phyloP scores from a whole-genome alignment of 306 rosid species.

The Gillenia trifoliata region DNA sequence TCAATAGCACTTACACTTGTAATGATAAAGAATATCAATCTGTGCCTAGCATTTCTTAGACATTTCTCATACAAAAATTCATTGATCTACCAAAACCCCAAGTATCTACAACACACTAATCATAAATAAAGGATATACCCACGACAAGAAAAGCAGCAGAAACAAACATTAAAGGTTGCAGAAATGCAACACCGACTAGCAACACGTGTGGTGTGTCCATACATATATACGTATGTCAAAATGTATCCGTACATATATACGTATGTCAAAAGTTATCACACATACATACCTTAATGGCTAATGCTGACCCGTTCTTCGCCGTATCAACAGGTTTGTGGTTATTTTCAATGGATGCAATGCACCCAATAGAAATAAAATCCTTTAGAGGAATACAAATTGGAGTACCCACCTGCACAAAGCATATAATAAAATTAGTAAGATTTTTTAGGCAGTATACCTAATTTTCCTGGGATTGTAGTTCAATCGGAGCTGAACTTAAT shows the following conservation, averaged over 20 bases:
- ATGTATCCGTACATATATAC: no score
- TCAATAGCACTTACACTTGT: neutral
- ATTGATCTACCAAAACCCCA: neutral
- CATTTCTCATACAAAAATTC: neutral
- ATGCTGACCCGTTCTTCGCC: conserved; percentile 84
- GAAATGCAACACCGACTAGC: neutral
- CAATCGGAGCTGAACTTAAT: neutral
- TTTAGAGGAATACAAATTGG: conserved; percentile 86
- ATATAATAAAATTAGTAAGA: no score
- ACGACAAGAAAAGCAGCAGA: neutral
- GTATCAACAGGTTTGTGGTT: conserved; percentile 84
- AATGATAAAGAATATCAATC: neutral
- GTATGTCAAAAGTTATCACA: conserved; percentile 9
- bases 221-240: neutral
- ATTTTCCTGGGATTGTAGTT: no score
- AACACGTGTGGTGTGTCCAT: neutral
- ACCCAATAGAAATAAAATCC: conserved; percentile 83
- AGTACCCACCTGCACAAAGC: conserved; percentile 74
- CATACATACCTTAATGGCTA: conserved; percentile 93
- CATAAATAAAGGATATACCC: neutral
- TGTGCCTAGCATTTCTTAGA: neutral
- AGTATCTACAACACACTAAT: neutral
- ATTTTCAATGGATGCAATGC: conserved; percentile 80
- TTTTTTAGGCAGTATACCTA: no score
- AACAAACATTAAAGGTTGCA: neutral